These are phyloP conservation scores for Nephelium lappaceum DNA, from an alignment of 345 rosid species.

Conservation along the genomic window DNA sequence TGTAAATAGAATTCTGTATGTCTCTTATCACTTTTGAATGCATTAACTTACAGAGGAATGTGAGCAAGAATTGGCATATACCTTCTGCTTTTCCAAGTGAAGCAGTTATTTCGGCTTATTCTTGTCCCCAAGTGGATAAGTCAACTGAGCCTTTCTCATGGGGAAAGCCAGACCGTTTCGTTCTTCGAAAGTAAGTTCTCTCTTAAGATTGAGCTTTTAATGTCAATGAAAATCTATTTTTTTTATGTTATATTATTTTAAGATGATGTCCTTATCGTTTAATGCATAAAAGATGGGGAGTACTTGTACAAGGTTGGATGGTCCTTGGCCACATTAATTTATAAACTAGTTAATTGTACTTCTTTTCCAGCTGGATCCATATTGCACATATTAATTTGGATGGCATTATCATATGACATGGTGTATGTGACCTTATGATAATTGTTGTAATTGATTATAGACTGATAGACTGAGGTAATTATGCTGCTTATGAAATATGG, in stretches of 20 bases:
- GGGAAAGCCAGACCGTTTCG: constrained; percentile 89
- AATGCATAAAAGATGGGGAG: background rate
- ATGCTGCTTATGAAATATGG: constrained; percentile 8
- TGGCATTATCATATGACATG: background rate
- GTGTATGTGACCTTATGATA: background rate
- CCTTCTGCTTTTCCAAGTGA: constrained; percentile 92
- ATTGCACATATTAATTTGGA: background rate
- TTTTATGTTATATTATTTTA: background rate
- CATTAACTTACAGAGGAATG: constrained; percentile 66
- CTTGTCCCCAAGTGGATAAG: constrained; percentile 85
- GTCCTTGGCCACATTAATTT: background rate
- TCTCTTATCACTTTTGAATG: constrained; percentile 12
- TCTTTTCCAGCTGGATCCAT: background rate
- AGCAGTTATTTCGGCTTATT: constrained; percentile 77
- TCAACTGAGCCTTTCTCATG: constrained; percentile 88
- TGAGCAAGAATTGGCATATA: constrained; percentile 98
- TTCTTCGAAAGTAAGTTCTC: constrained; percentile 70
- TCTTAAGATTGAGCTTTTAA: background rate
- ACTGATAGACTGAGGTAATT: background rate
- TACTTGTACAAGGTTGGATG: background rate
- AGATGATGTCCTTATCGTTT: background rate
- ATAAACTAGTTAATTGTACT: background rate
- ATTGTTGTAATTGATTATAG: background rate
- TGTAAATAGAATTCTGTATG: background rate
- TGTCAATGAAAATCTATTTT: background rate